phyloP scores from a whole-genome alignment of 352 stramenopile species.

The Blastocystis sp. region DNA sequence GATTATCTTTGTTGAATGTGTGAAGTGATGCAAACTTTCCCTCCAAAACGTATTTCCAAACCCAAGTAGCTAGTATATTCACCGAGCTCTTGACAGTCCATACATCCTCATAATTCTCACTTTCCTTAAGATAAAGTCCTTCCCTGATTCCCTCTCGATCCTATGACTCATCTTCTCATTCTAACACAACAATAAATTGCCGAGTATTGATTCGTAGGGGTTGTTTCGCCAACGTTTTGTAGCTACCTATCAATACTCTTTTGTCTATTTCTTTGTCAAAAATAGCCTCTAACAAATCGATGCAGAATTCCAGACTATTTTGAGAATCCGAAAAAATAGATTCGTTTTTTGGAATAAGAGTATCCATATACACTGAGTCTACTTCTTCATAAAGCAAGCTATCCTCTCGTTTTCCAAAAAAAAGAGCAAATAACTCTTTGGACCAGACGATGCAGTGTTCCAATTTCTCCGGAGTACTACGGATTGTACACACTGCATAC shows the following conservation, averaged over 20 bases:
- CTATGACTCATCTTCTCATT: not conserved
- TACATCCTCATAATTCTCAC: not conserved
- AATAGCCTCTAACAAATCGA: slow-evolving; percentile 70
- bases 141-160: not conserved
- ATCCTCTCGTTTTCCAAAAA: slow-evolving; percentile 74
- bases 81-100: not conserved
- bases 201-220: not conserved
- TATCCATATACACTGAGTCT: slow-evolving; percentile 76
- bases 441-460: slow-evolving; percentile 99
- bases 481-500: slow-evolving; percentile 99
- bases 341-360: not conserved
- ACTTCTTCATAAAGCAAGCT: slow-evolving; percentile 91
- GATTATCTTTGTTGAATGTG: slow-evolving; percentile 96
- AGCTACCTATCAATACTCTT: slow-evolving; percentile 15
- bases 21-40: slow-evolving; percentile 21
- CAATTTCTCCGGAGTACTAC: slow-evolving; percentile 93
- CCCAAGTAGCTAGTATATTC: not conserved
- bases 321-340: slow-evolving; percentile 39
- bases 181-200: not conserved
- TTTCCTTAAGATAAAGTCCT: not conserved
- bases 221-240: not conserved
- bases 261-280: slow-evolving; percentile 67
- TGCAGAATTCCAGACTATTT: slow-evolving; percentile 67
- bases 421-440: slow-evolving; percentile 79
- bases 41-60: slow-evolving; percentile 32